These are phyloP conservation scores for Mangifera indica DNA, from an alignment of 345 rosid species.

Conservation along the genomic window DNA sequence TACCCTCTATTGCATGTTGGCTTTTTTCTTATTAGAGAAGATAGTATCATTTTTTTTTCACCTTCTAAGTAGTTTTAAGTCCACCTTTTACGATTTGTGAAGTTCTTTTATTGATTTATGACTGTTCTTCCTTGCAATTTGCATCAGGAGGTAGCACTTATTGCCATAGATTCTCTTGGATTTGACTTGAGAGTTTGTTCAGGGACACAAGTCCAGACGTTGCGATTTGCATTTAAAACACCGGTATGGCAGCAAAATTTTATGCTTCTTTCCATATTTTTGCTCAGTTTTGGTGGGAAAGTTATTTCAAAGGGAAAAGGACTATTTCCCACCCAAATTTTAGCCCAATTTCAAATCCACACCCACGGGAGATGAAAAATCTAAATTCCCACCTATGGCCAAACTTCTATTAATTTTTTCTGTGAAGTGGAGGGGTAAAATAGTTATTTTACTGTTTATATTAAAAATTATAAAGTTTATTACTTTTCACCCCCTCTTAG, in stretches of 20 bases:
- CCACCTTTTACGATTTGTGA: not conserved
- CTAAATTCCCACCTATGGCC: too few species aligned
- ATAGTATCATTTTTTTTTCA: not conserved
- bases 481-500: too few species aligned
- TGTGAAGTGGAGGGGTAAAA: too few species aligned
- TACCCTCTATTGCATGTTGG: not conserved
- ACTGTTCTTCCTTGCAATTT: constrained; percentile 5
- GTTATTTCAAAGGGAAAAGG: too few species aligned
- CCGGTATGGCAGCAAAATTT: constrained; percentile 45
- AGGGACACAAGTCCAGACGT: constrained; percentile 75
- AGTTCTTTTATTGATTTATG: not conserved
- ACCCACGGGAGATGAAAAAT: too few species aligned
- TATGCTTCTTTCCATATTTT: not conserved
- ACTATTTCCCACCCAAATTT: too few species aligned
- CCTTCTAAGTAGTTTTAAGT: not conserved
- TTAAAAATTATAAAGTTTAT: too few species aligned
- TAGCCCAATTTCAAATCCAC: too few species aligned
- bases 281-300: not conserved
- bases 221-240: constrained; percentile 67
- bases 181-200: constrained; percentile 81
- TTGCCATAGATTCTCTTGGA: constrained; percentile 73
- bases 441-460: too few species aligned
- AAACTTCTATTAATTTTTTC: too few species aligned
- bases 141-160: constrained; percentile 68
- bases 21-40: not conserved